Evolutionary conservation across 2,329 filamentous ascomycete genomes (phyloP), one percentile per base, ranked within the genome.

Genomic region (Talaromyces sp.): DNA sequence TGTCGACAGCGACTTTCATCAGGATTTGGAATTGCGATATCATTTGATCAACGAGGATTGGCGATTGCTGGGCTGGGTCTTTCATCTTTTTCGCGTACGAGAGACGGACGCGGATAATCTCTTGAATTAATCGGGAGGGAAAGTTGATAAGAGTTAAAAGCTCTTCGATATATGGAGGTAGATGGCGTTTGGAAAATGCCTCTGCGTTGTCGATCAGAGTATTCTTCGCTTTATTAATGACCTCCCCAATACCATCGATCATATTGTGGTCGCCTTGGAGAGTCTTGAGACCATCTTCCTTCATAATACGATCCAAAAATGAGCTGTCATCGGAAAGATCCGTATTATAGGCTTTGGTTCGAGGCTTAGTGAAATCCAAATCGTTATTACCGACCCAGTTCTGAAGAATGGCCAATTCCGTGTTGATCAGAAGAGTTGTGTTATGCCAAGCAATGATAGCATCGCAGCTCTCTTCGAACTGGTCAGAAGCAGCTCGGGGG

Each of bases 311-410:
- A 73, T 99, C 94, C 60, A 99, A 85, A 75, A 99, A 99, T 0
- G 92, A 95, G 0, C 91, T 88, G 67, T 97, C 92, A 69, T 97
- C 93, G 27, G 87, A 87, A 54, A 96, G 84, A 61, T 91, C 89
- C 66, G 88, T 86, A 62, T 85, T 85, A 0, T 90, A 88, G 60
- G 85, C 84, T 61, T 85, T 84, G 57, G 86, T 82, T 65, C 89
- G 88, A 24, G 87, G 83, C 70, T 89, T 89, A 56, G 86, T 86
- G 71, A 97, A 99, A 75, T 97, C 92, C 43, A 99, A 83, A 70
- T 96, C 92, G 41, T 92, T 87, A 70, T 99, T 99, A 58, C 94
- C 94, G 27, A 99, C 94, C 94, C 94, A 99, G 64, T 89, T 92
- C 74, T 94, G 92, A 64, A 99, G 76, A 64, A 97, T 92, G 14